These are phyloP conservation scores for Xylariaceae sp. DNA, from an alignment of 2,329 filamentous ascomycete genomes.

Conservation along the genomic window DNA sequence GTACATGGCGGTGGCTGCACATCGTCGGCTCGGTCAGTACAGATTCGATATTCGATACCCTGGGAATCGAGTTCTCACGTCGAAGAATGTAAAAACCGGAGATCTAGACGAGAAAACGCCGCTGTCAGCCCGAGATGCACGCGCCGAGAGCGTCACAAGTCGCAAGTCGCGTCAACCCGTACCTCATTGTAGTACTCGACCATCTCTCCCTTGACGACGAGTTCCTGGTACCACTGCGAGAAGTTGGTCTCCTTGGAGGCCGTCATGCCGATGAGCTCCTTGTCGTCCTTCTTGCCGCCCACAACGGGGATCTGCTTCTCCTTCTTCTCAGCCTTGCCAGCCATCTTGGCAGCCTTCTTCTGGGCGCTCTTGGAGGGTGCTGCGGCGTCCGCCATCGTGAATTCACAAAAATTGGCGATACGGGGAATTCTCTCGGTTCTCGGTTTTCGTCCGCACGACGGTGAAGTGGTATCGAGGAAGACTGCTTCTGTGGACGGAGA, in stretches of 20 bases:
- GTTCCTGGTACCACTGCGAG: constrained; percentile 93
- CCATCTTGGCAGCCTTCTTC: constrained; percentile 59
- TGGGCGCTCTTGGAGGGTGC: constrained; percentile 56
- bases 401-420: too few species aligned
- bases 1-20: constrained; percentile 52
- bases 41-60: background rate
- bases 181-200: constrained; percentile 77
- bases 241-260: constrained; percentile 54
- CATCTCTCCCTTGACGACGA: constrained; percentile 94
- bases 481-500: background rate
- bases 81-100: constrained; percentile 96
- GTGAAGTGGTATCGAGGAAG: too few species aligned
- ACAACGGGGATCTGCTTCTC: constrained; percentile 54
- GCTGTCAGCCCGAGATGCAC: constrained; percentile 6
- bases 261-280: constrained; percentile 63
- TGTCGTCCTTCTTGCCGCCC: constrained; percentile 50
- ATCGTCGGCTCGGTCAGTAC: constrained; percentile 10
- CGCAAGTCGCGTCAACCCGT: constrained; percentile 3
- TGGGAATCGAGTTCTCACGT: constrained; percentile 34
- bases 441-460: too few species aligned
- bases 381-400: constrained; percentile 16
- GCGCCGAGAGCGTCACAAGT: background rate
- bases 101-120: constrained; percentile 53
- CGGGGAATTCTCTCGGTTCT: too few species aligned
- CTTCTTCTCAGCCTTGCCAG: constrained; percentile 58